Base-by-base conservation (phyloP, 1,284 basidiomycete species). In the Uromyces viciae-fabae region DNA sequence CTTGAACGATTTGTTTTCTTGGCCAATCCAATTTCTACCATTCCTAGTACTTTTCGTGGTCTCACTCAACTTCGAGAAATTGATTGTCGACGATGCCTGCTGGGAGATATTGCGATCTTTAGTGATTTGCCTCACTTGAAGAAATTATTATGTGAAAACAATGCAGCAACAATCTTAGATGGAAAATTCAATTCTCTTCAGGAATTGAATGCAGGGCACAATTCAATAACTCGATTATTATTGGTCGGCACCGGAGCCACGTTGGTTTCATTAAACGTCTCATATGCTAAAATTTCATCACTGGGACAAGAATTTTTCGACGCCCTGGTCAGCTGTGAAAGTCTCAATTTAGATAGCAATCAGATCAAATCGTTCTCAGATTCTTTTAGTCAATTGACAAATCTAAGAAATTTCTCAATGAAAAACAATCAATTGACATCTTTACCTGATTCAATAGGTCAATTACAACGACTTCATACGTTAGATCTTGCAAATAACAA, bases 401-500 rank as follows among this genome's bases (percentile, higher is more conserved):
- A 89, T 77, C 90, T 99, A 36, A 88, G 91, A 83, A 88, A 88
- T 0, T 89, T 99, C 2, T 92, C 92, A 3, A 94, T 94, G 85
- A 94, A 93, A 66, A 94, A 98, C 86, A 99, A 98, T 86, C 90
- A 92, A 84, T 89, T 99, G 9, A 90, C 91, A 66, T 87, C 89
- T 22, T 88, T 99, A 0, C 97, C 97, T 0, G 86, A 89, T 19
- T 91, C 90, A 54, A 91, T 99, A 73, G 94, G 94, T 36, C 88
- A 88, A 22, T 88, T 99, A 76, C 90, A 90, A 85, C 91, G 90
- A 75, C 89, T 99, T n/a, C 89, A 91, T 83, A 88, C 87, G 3
- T 88, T 98, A 60, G 93, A 97, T 83, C 91, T 92, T 2, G 95
- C 97, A 85, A 95, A 95, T 85, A 99, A 99, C 87, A 93, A 93